Conservation (phyloP, 1,284 basidiomycete genomes). For the Phenoliferia sp. region DNA sequence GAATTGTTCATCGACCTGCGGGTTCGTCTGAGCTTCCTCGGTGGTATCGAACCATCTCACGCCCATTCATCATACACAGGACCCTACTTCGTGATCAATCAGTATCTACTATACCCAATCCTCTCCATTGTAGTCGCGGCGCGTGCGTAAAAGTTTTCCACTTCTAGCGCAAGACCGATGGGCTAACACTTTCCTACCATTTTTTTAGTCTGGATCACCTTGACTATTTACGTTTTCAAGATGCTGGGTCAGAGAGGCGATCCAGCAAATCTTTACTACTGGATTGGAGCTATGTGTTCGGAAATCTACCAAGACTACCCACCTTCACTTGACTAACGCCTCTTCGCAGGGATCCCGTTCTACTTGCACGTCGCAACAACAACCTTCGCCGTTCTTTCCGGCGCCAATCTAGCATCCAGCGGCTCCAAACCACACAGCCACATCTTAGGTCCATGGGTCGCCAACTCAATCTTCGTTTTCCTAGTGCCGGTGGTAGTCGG, state of each 20-base stretch:
- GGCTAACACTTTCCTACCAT: not conserved
- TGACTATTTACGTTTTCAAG: conserved; percentile 2
- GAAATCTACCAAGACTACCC: not conserved
- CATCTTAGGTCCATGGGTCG: not conserved
- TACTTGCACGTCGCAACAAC: conserved; percentile 13
- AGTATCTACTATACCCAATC: conserved; percentile 12
- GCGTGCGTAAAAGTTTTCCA: not conserved
- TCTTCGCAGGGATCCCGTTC: conserved; percentile 11
- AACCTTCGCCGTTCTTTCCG: conserved; percentile 9
- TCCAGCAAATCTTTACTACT: conserved; percentile 4
- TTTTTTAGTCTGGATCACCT: conserved; percentile 13
- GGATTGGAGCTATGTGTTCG: not conserved
- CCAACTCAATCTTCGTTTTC: conserved; percentile 5
- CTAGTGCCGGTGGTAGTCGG: conserved; percentile 6
- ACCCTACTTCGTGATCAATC: conserved; percentile 11
- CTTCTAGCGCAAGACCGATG: not conserved
- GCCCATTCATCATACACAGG: not conserved
- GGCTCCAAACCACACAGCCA: not conserved
- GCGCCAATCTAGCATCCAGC: conserved; percentile 15
- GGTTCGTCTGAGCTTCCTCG: not conserved
- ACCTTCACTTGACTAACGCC: not conserved
- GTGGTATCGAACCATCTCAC: not conserved
- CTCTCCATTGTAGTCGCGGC: conserved; percentile 6
- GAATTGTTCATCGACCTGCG: conserved; percentile 9
- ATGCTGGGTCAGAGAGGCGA: conserved; percentile 9